A percentile compares a stretch with the other conserved stretches of the same genome.
Conservation (phyloP, 179 eudicot genomes). For the Beta corolliflora region DNA sequence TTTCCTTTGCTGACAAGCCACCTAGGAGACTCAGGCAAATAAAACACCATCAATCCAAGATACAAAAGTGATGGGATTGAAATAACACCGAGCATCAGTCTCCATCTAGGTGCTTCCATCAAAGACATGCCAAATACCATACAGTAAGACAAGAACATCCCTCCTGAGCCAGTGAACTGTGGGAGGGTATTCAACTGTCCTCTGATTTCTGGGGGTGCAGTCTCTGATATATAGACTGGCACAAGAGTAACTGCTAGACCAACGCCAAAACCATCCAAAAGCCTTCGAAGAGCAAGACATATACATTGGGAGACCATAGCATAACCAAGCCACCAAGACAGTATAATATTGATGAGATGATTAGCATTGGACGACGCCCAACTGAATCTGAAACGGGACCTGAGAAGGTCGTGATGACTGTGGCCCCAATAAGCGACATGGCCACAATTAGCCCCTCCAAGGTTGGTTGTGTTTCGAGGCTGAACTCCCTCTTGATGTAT, state of each 20-base stretch:
- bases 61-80: constrained; percentile 43
- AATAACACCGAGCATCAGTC: constrained; percentile 51
- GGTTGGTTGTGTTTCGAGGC: constrained; percentile 42
- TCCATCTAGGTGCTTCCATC: constrained; percentile 47
- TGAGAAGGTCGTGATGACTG: constrained; percentile 47
- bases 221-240: constrained; percentile 50
- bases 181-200: constrained; percentile 53
- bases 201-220: constrained; percentile 49
- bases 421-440: constrained; percentile 54
- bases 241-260: constrained; percentile 52
- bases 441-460: constrained; percentile 51
- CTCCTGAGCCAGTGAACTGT: constrained; percentile 54
- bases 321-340: constrained; percentile 44
- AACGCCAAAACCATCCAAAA: constrained; percentile 50
- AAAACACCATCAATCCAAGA: constrained; percentile 40
- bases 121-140: constrained; percentile 54
- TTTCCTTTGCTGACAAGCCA: constrained; percentile 57
- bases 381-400: constrained; percentile 45
- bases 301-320: constrained; percentile 59
- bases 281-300: constrained; percentile 38
- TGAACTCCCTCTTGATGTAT: constrained; percentile 52
- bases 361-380: constrained; percentile 49
- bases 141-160: constrained; percentile 53
- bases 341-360: constrained; percentile 42
- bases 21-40: constrained; percentile 51